Conservation (phyloP, 2,329 filamentous ascomycete species). For the Ophiocordyceps camponoti-leonardi region DNA sequence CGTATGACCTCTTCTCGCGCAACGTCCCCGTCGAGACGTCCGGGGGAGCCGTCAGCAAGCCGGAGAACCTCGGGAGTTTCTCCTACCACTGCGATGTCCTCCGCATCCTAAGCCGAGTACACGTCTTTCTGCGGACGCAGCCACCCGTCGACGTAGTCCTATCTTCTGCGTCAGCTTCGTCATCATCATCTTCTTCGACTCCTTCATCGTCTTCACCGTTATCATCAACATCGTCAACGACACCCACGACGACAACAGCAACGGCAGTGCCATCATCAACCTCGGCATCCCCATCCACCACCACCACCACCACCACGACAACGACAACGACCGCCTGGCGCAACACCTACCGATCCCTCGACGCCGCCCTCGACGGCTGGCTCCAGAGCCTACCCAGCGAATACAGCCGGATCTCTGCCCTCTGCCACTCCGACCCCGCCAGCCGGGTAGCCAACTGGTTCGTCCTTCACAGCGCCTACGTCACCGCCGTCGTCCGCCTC, state of each 20-base stretch:
- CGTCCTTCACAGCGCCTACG: constrained; percentile 27
- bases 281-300: neutral
- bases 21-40: constrained; percentile 24
- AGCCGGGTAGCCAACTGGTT: constrained; percentile 29
- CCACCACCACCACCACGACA: neutral
- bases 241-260: no score
- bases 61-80: constrained; percentile 26
- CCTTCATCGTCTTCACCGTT: neutral
- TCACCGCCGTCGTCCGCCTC: constrained; percentile 24
- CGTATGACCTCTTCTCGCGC: constrained; percentile 25
- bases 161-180: neutral
- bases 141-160: constrained; percentile 15
- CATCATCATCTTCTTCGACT: neutral
- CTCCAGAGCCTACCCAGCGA: constrained; percentile 24
- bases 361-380: constrained; percentile 22
- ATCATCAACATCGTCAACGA: neutral
- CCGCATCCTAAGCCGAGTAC: constrained; percentile 22
- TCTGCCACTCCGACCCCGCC: constrained; percentile 26
- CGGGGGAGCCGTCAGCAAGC: constrained; percentile 16
- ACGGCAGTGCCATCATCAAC: neutral
- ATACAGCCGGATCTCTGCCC: constrained; percentile 25
- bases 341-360: constrained; percentile 21
- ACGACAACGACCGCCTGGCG: constrained; percentile 13
- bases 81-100: constrained; percentile 27
- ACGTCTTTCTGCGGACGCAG: constrained; percentile 19